Evolutionary conservation across 2,329 filamentous ascomycete species (phyloP), one percentile per base, ranked within the genome.

Genomic region (Penicillium sp.): DNA sequence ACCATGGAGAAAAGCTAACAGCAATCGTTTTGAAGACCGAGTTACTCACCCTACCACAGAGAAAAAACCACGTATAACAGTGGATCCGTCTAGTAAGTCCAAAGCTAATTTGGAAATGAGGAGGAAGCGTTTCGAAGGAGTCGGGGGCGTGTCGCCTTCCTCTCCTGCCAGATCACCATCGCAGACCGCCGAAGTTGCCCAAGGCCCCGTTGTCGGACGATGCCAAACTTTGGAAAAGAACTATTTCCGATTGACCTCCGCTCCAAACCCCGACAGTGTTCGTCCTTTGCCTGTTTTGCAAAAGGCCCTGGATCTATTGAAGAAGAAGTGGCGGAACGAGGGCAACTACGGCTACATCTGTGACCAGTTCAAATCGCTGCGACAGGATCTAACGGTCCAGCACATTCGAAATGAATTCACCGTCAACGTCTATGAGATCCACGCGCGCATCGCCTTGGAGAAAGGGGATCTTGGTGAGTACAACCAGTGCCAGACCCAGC

Each of bases 381-480:
- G 93, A 53, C 93, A 99, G 78, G 93, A 99, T 76, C 80, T 99
- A 69, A 99, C 93, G 33, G 93, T 99, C 47, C 93, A 99, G 73
- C 92, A 89, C 66, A 90, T 99, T 75, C 91, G 89, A 75, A 95
- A 90, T 72, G 88, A 95, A 45, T 97, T 99, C 69, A 97, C 93
- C 22, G 91, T 97, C 57, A 87, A 82, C 55, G 93, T 96, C 40
- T 99, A 99, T 73, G 93, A 99, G 75, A 95, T 92, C 54, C 93
- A 99, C 75, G 93, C 92, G 57, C 86, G 93, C 53, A 97, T 99
- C 74, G 93, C 93, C 60, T 79, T 99, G 73, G 92, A 99, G 75
- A 96, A 95, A 81, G 90, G 88, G 75, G 93, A 99, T 79, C 83
- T 97, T 78, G 92, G 93, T 99, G 93, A 99, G 93, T 99, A 99